phyloP scores from a whole-genome alignment of 352 stramenopile genomes.

The Phytophthora litchii region DNA sequence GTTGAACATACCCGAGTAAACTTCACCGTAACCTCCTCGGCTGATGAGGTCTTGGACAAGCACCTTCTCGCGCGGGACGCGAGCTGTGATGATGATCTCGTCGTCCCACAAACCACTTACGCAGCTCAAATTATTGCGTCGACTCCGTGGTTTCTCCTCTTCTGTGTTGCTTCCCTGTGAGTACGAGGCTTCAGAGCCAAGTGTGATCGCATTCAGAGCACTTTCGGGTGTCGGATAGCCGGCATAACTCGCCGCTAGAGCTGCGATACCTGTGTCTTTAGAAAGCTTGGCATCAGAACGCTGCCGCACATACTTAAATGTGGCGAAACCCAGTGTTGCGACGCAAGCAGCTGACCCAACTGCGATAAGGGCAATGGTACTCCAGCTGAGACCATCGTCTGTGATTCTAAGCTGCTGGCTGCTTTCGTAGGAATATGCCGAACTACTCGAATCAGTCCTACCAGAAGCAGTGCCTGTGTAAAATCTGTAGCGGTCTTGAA shows the following conservation, averaged over 20 bases:
- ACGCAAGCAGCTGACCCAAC: constrained; percentile 20
- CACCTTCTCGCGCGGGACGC: constrained; percentile 37
- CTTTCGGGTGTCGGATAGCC: constrained; percentile 39
- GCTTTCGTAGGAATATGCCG: constrained; percentile 21
- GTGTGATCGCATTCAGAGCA: constrained; percentile 29
- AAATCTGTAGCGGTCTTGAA: constrained; percentile 35
- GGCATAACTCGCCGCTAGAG: constrained; percentile 32
- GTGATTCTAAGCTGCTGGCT: constrained; percentile 5
- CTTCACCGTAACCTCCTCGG: constrained; percentile 41
- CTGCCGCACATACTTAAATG: constrained; percentile 29
- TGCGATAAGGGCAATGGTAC: constrained; percentile 22
- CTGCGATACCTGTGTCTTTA: constrained; percentile 33
- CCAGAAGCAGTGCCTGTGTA: constrained; percentile 18
- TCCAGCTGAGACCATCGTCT: constrained; percentile 3
- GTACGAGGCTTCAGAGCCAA: constrained; percentile 35
- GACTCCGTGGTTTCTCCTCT: constrained; percentile 15
- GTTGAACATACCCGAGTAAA: constrained; percentile 36
- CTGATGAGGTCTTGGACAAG: constrained; percentile 35
- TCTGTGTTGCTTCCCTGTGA: constrained; percentile 20
- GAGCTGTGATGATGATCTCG: constrained; percentile 43
- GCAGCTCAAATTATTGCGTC: constrained; percentile 13
- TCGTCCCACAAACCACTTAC: constrained; percentile 41
- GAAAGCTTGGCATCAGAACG: constrained; percentile 18
- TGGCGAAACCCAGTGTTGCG: constrained; percentile 27
- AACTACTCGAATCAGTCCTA: constrained; percentile 15